Base-by-base conservation (phyloP, 2,329 filamentous ascomycete genomes). In the Colletotrichum godetiae region DNA sequence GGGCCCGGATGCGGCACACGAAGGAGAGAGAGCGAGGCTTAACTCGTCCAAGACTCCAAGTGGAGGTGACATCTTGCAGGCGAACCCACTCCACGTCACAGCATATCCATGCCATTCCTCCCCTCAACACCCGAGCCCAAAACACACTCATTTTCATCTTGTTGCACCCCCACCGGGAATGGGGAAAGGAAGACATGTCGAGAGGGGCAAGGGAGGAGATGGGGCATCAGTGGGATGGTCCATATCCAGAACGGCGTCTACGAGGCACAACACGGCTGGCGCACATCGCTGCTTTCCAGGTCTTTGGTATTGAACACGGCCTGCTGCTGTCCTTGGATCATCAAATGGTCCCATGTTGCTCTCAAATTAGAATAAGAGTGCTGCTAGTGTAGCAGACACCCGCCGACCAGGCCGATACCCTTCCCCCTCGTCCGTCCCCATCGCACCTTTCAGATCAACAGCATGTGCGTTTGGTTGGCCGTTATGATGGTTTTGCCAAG, bases 231-330 rank as follows among this genome's bases (percentile, higher is more conserved):
- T 72, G 63, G 57, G 68, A 64, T 53, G 65, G 33, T 53, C 65
- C 65, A 55, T 68, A 63, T 72, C 63, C 65, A 64, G 69, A 68
- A 68, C 69, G 65, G 65, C 69, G 59, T 68, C 53, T 37, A 72
- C 27, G 58, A 72, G 64, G 69, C 31, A 35, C 42, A 19, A 49
- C 42, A 49, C 42, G 42, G 42, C 58, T 66, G 29, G 57, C 27
- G 37, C 62, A 42, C 27, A 67, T 27, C 33, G 33, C 31, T 24
- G 12, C 33, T 31, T 24, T 46, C 52, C 53, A 35, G 33, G 49
- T 57, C 33, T 65, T n/a, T 33, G 27, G 49, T 57, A 19, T 46
- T 19, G 12, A 22, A 24, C 24, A 13, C 24, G 56, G 19, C 46
- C 46, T 42, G 33, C 55, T 49, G 27, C 22, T 31, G 29, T 22